Base-by-base conservation (phyloP, 768 basidiomycete genomes). In the Udeniomyces megalosporus region DNA sequence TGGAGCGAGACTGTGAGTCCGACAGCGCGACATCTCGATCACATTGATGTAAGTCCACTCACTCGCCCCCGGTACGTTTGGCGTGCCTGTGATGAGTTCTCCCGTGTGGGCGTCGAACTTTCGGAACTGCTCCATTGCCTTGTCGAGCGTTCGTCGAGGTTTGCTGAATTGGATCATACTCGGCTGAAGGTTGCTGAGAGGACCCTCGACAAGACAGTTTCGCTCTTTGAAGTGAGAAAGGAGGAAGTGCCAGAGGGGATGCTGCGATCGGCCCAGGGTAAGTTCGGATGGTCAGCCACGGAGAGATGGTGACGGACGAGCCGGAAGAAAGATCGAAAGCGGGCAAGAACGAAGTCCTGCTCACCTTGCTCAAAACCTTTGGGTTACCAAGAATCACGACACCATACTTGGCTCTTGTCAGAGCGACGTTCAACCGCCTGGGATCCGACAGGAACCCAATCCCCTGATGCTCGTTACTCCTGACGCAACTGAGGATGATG, bases 131-230 rank as follows among this genome's bases (percentile, higher is more conserved):
- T 93, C 88, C 82, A 90, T 85, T 17, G 88, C 85, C 73, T 91
- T 91, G 67, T 79, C 81, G 44, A 92, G 80, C 4, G 89, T 81
- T 58, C 90, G 84, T 61, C 90, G 82, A 34, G 95, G 95, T 75
- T 95, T 92, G 80, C 88, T 91, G 78, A 99, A 96, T 72, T 97
- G 95, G 64, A 99, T 99, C 92, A 99, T 93, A 75, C 90, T 93
- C 6, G 89, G 79, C 72, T 97, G 95, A 38, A 99, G 77, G 75
- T 99, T 97, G 74, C 82, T 96, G 50, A 99, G 78, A 2, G 95
- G 89, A 1, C 95, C 95, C 71, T 99, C 95, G 31, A 99, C 95
- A 58, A 99, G 83, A 69, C 82, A 84, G 58, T 77, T 81, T 73
- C 86, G 88, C 76, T 97, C 95, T 77, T 97, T 97, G 81, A 93